Conservation (phyloP, 805 yeast genomes). For the Kodamaea jinghongensis region DNA sequence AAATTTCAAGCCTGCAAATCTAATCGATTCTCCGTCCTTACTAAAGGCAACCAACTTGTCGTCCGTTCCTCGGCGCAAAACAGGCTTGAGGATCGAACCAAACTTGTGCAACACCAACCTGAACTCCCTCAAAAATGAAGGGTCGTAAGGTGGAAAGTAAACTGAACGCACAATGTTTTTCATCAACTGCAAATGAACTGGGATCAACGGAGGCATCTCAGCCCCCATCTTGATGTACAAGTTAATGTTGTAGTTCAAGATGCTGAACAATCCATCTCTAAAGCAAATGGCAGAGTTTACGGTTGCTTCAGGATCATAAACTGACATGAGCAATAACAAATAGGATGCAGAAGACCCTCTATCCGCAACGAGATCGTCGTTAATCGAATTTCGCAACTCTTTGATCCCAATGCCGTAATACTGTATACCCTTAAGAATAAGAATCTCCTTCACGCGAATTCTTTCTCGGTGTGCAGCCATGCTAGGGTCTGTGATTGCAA, state of each 20-base stretch:
- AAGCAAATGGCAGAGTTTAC: constrained; percentile 35
- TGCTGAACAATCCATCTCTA: constrained; percentile 39
- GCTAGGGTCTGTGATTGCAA: background rate
- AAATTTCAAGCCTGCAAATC: constrained; percentile 14
- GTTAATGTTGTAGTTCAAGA: constrained; percentile 27
- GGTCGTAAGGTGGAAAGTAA: constrained; percentile 36
- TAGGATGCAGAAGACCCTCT: constrained; percentile 35
- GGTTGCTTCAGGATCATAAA: constrained; percentile 44
- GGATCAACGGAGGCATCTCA: constrained; percentile 19
- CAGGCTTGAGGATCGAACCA: constrained; percentile 14
- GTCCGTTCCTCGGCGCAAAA: background rate
- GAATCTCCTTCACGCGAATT: constrained; percentile 18
- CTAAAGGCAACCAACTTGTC: constrained; percentile 1
- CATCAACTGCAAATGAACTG: constrained; percentile 34
- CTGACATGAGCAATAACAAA: constrained; percentile 37
- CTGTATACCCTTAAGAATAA: constrained; percentile 31
- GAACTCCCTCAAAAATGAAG: constrained; percentile 30
- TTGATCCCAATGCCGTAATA: constrained; percentile 37
- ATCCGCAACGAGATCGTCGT: constrained; percentile 28
- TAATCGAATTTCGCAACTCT: constrained; percentile 28
- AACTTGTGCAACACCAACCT: constrained; percentile 23
- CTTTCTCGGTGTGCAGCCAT: constrained; percentile 1
- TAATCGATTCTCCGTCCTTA: background rate
- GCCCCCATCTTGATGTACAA: constrained; percentile 11
- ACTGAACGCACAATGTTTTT: constrained; percentile 32